These are phyloP conservation scores for Ophiocordyceps camponoti-saundersi DNA, from an alignment of 2,329 filamentous ascomycete genomes.

Conservation along the genomic window DNA sequence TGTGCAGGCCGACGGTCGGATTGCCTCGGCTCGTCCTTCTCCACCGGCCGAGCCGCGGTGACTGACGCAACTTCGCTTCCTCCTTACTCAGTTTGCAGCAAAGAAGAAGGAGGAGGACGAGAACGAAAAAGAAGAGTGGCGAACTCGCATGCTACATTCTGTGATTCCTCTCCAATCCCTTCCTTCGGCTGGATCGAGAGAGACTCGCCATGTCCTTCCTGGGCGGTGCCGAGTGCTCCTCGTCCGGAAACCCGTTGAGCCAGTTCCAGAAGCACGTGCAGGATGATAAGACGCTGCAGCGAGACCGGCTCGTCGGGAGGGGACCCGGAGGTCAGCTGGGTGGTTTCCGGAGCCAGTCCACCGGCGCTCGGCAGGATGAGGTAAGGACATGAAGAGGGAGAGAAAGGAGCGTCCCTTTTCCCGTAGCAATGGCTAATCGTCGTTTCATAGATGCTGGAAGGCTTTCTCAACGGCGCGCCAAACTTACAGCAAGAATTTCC, in stretches of 20 bases:
- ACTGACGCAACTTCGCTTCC: slow-evolving; percentile 2
- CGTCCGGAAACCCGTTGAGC: slow-evolving; percentile 84
- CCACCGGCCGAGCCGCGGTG: slow-evolving; percentile 4
- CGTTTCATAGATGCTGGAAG: slow-evolving; percentile 66
- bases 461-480: slow-evolving; percentile 72
- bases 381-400: slow-evolving; percentile 18
- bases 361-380: slow-evolving; percentile 58
- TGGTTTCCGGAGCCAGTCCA: slow-evolving; percentile 58
- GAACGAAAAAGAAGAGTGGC: too few relatives aligned
- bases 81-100: background rate
- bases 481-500: slow-evolving; percentile 36
- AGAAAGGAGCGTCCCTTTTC: background rate
- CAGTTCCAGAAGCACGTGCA: slow-evolving; percentile 96
- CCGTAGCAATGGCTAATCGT: background rate
- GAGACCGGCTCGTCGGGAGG: slow-evolving; percentile 69
- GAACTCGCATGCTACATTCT: background rate
- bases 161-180: too few relatives aligned
- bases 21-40: slow-evolving; percentile 7
- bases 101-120: too few relatives aligned
- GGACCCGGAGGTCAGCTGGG: slow-evolving; percentile 55
- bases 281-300: slow-evolving; percentile 87
- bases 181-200: background rate
- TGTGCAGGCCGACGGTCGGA: slow-evolving; percentile 3
- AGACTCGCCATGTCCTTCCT: slow-evolving; percentile 68
- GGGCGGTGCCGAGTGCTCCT: slow-evolving; percentile 90